A percentile compares a stretch with the other conserved stretches of the same genome.
These are phyloP conservation scores for Aspergillus aculeatinus DNA, from an alignment of 2,329 filamentous ascomycete species.

Conservation along the genomic window DNA sequence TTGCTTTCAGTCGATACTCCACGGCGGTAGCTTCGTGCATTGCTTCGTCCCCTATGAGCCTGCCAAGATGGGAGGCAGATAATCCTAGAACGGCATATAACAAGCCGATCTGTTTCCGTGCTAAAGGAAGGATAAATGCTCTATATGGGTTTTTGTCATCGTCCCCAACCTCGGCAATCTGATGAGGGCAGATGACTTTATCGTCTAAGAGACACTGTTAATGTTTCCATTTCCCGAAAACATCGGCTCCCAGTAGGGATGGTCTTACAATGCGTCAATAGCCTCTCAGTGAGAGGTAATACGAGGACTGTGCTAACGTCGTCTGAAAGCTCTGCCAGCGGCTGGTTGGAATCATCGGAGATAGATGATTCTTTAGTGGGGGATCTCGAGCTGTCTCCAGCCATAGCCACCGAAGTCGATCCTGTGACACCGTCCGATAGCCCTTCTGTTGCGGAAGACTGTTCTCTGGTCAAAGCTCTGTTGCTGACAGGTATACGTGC, in stretches of 20 bases:
- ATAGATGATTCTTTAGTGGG: background rate
- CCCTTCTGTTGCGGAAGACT: background rate
- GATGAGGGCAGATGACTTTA: conserved; percentile 29
- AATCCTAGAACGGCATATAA: conserved; percentile 31
- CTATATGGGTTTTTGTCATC: conserved; percentile 29
- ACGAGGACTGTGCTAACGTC: conserved; percentile 6
- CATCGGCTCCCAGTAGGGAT: background rate
- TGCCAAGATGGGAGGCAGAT: conserved; percentile 30
- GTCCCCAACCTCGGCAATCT: conserved; percentile 27
- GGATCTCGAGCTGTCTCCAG: background rate
- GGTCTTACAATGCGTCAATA: conserved; percentile 26
- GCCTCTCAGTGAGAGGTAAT: conserved; percentile 14
- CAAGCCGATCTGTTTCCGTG: conserved; percentile 28
- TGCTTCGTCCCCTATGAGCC: conserved; percentile 18
- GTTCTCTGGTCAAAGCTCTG: background rate
- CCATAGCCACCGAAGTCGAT: background rate
- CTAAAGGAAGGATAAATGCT: conserved; percentile 29
- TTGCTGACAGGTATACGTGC: conserved; percentile 19
- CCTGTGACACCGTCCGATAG: background rate
- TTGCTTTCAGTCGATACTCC: conserved; percentile 31
- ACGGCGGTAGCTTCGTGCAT: conserved; percentile 28
- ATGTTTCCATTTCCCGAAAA: background rate
- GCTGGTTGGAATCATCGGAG: background rate
- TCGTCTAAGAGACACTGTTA: conserved; percentile 23
- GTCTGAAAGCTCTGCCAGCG: background rate